These are phyloP conservation scores for Wickerhamiella spandovensis DNA, from an alignment of 805 yeast genomes.

Conservation along the genomic window DNA sequence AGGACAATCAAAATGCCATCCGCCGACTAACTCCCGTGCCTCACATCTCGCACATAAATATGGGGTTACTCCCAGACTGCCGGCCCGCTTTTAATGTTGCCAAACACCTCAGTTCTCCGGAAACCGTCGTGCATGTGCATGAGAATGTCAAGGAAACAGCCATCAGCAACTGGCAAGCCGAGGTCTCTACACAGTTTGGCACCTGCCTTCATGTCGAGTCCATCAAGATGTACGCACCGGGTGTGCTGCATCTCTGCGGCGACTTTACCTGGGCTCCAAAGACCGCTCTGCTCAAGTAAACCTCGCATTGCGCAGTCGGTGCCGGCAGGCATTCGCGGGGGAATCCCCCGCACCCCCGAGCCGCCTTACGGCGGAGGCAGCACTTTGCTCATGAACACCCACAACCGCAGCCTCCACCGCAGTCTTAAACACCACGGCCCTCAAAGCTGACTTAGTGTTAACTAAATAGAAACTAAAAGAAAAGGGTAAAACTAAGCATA, in stretches of 20 bases:
- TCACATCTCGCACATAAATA: slow-evolving; percentile 46
- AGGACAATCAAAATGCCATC: slow-evolving; percentile 43
- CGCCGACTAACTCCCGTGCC: slow-evolving; percentile 24
- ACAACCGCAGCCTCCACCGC: too few species aligned
- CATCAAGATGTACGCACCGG: slow-evolving; percentile 81
- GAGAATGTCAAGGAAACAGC: slow-evolving; percentile 48
- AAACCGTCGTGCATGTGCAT: slow-evolving; percentile 43
- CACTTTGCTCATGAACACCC: too few species aligned
- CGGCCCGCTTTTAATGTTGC: slow-evolving; percentile 46
- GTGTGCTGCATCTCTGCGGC: slow-evolving; percentile 62
- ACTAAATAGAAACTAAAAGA: too few species aligned
- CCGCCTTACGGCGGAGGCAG: too few species aligned
- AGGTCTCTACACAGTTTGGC: slow-evolving; percentile 16
- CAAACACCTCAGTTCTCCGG: slow-evolving; percentile 9
- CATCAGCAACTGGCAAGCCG: slow-evolving; percentile 25
- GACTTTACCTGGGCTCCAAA: slow-evolving; percentile 23
- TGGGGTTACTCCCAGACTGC: slow-evolving; percentile 70
- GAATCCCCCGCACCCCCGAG: too few species aligned
- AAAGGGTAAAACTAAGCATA: too few species aligned
- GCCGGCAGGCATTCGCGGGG: too few species aligned
- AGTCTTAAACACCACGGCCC: too few species aligned
- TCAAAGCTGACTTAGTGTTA: too few species aligned
- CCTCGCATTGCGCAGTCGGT: too few species aligned
- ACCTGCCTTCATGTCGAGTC: slow-evolving; percentile 36
- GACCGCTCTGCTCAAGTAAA: too few species aligned